Evolutionary conservation across 441 rosid species (phyloP).

Genomic region (Erodium moschatum): DNA sequence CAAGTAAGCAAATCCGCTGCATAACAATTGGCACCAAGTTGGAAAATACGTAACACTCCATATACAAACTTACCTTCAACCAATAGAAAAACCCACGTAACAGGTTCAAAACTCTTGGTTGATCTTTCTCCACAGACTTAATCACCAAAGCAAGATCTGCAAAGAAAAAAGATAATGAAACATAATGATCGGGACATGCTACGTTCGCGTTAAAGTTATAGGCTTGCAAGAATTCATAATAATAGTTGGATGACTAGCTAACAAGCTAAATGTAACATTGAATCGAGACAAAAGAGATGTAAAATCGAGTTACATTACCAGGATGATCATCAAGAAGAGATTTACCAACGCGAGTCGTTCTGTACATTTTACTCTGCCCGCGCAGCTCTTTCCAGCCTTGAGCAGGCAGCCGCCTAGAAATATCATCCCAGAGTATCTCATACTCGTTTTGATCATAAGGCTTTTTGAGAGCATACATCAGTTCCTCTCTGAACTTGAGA

Average conservation of each 20-base stretch:
- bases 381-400: not conserved
- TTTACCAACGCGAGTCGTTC: not conserved
- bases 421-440: not conserved
- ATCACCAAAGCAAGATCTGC: not conserved
- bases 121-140: not conserved
- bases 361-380: not conserved
- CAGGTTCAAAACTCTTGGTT: not conserved
- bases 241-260: not conserved
- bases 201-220: not conserved
- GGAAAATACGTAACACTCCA: not conserved
- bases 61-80: not conserved
- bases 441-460: not conserved
- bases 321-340: not conserved
- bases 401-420: not conserved
- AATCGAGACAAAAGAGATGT: not conserved
- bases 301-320: not conserved
- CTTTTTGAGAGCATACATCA: not conserved
- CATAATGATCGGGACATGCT: not conserved
- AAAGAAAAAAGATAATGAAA: not conserved
- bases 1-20: not conserved
- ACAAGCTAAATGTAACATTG: not conserved
- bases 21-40: no score
- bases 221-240: not conserved
- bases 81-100: not conserved
- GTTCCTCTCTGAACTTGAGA: not conserved